Evolutionary conservation across 495 filamentous ascomycete genomes (phyloP).

Genomic region (Massariosphaeria phaeospora): DNA sequence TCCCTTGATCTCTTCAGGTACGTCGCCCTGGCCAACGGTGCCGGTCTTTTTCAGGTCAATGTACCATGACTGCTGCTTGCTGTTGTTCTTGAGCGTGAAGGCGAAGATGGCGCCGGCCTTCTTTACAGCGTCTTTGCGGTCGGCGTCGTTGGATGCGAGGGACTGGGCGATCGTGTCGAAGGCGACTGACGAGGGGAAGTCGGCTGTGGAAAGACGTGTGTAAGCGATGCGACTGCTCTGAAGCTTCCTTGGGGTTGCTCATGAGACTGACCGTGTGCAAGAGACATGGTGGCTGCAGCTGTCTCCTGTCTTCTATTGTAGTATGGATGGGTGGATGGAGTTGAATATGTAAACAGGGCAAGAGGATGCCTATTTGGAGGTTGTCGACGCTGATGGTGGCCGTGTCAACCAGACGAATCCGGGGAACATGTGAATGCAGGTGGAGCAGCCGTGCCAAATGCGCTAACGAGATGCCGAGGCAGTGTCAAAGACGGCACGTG

Average conservation of each 20-base stretch:
- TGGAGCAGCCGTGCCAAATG: neutral
- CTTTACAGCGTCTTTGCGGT: constrained; percentile 82
- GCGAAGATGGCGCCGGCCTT: constrained; percentile 81
- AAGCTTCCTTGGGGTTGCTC: neutral
- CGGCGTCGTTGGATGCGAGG: constrained; percentile 62
- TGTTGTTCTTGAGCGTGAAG: constrained; percentile 94
- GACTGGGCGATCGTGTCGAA: constrained; percentile 83
- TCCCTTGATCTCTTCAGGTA: constrained; percentile 64
- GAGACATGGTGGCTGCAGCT: constrained; percentile 59
- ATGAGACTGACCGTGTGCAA: constrained; percentile 63
- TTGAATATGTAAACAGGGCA: neutral
- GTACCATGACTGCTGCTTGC: constrained; percentile 79
- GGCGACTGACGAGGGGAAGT: constrained; percentile 83
- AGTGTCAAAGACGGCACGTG: no score
- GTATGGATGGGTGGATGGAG: neutral
- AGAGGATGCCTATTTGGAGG: constrained; percentile 13
- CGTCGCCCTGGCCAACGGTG: constrained; percentile 67
- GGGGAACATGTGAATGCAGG: constrained; percentile 24
- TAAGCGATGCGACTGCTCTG: neutral
- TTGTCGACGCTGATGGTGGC: neutral
- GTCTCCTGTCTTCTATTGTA: neutral
- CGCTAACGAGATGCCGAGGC: constrained; percentile 19
- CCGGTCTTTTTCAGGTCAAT: constrained; percentile 93
- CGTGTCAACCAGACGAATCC: neutral
- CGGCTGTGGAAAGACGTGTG: constrained; percentile 49